phyloP scores from a whole-genome alignment of 768 basidiomycete species.

The Obba rivulosa region DNA sequence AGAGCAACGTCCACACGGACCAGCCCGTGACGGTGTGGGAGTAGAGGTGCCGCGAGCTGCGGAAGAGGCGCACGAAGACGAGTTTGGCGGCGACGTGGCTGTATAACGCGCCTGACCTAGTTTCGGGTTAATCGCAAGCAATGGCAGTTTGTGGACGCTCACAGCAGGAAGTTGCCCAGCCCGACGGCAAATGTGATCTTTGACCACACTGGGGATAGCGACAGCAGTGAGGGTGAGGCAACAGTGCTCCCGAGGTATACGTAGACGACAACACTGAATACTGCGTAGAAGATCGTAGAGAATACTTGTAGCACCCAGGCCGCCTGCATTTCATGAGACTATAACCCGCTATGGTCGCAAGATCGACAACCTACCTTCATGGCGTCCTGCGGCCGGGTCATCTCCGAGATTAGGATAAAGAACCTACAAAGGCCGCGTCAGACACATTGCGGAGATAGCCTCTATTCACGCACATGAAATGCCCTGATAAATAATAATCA shows the following conservation, averaged over 20 bases:
- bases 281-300: constrained; percentile 42
- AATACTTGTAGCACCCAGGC: constrained; percentile 53
- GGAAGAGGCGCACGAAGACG: constrained; percentile 46
- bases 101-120: constrained; percentile 42
- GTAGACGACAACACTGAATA: constrained; percentile 39
- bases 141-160: constrained; percentile 5
- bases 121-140: background rate
- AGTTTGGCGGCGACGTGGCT: constrained; percentile 50
- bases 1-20: constrained; percentile 40
- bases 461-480: constrained; percentile 41
- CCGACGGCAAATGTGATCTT: constrained; percentile 46
- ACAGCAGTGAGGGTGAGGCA: constrained; percentile 41
- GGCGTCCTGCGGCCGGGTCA: constrained; percentile 44
- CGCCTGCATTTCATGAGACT: constrained; percentile 25
- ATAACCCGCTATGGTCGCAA: background rate
- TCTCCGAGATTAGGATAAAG: constrained; percentile 55
- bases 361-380: constrained; percentile 39
- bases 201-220: constrained; percentile 43
- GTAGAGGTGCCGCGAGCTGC: constrained; percentile 42
- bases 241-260: constrained; percentile 43
- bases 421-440: constrained; percentile 30
- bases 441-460: background rate
- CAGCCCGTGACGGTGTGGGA: constrained; percentile 47
- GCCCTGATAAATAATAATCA: constrained; percentile 27
- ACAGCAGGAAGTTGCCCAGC: constrained; percentile 48